Evolutionary conservation across 1,284 basidiomycete genomes (phyloP).

Genomic region (Tetrapyrgos nigripes): DNA sequence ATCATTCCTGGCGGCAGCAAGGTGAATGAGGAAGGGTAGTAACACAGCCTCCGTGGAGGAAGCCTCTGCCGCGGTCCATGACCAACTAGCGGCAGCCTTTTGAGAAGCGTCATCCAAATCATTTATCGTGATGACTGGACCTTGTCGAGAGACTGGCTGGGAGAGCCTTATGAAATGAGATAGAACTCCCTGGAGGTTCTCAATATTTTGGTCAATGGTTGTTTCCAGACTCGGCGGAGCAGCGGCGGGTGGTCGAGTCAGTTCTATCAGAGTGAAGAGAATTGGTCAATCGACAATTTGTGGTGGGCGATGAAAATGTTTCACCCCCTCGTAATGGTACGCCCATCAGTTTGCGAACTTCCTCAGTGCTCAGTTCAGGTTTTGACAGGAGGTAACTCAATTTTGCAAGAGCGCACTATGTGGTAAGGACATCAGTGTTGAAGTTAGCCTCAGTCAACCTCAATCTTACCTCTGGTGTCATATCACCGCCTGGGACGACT

Average conservation of each 20-base stretch:
- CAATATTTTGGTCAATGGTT: conserved; percentile 56
- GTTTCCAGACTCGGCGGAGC: conserved; percentile 45
- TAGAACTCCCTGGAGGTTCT: conserved; percentile 68
- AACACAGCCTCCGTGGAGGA: conserved; percentile 70
- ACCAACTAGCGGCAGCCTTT: conserved; percentile 73
- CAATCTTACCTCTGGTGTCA: conserved; percentile 86
- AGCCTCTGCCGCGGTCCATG: conserved; percentile 77
- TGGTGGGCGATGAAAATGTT: no score
- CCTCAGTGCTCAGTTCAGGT: conserved; percentile 67
- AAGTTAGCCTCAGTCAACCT: conserved; percentile 8
- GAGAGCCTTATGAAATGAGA: conserved; percentile 73
- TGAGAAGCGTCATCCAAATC: conserved; percentile 44
- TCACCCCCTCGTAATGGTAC: conserved; percentile 77
- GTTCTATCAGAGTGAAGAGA: conserved; percentile 50
- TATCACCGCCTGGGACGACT: conserved; percentile 83
- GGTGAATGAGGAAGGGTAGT: conserved; percentile 77
- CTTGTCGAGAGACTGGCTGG: conserved; percentile 36
- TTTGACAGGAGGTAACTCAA: conserved; percentile 90
- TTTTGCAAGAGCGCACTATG: conserved; percentile 91
- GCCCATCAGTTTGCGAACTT: conserved; percentile 81
- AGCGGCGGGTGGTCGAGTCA: conserved; percentile 60
- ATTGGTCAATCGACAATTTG: background rate
- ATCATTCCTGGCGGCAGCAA: conserved; percentile 78
- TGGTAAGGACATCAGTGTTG: conserved; percentile 13
- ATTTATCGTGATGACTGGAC: conserved; percentile 47